Evolutionary conservation across 169 alveolate species (phyloP).

Genomic region (Plasmodium inui): DNA sequence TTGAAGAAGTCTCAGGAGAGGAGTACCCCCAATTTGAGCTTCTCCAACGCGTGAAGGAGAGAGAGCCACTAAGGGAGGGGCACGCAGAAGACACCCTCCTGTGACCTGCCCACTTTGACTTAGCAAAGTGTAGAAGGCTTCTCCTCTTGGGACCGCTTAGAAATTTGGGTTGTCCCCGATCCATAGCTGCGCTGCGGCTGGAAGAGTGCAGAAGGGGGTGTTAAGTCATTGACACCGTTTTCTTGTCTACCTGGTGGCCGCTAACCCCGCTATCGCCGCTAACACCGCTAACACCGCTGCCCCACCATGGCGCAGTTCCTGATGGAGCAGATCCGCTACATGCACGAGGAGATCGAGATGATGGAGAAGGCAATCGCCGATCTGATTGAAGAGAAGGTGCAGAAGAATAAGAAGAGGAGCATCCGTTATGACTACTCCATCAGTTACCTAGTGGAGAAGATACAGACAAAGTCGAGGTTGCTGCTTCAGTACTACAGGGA

Average conservation of each 20-base stretch:
- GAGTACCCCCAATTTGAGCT: neutral
- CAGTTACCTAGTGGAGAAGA: slow-evolving; percentile 45
- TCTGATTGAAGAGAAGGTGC: slow-evolving; percentile 75
- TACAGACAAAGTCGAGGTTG: slow-evolving; percentile 72
- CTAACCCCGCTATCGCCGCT: too few species aligned
- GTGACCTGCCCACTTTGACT: neutral
- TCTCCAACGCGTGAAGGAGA: neutral
- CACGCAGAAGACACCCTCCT: neutral
- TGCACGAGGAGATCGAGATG: slow-evolving; percentile 79
- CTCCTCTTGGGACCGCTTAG: neutral
- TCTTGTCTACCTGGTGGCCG: too few species aligned
- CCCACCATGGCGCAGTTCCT: slow-evolving; percentile 76
- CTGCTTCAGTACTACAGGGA: slow-evolving; percentile 60
- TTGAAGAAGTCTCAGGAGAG: neutral
- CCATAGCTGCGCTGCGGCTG: too few species aligned
- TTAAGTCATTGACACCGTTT: neutral
- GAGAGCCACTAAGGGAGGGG: neutral
- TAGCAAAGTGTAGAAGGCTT: neutral
- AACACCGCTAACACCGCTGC: too few species aligned
- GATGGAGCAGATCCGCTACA: slow-evolving; percentile 75
- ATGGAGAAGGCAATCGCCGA: slow-evolving; percentile 76
- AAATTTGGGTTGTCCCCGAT: neutral
- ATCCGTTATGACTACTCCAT: slow-evolving; percentile 71
- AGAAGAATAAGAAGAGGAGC: slow-evolving; percentile 28
- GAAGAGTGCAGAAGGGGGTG: too few species aligned